phyloP scores from a whole-genome alignment of 495 filamentous ascomycete species.

The Halenospora varia region DNA sequence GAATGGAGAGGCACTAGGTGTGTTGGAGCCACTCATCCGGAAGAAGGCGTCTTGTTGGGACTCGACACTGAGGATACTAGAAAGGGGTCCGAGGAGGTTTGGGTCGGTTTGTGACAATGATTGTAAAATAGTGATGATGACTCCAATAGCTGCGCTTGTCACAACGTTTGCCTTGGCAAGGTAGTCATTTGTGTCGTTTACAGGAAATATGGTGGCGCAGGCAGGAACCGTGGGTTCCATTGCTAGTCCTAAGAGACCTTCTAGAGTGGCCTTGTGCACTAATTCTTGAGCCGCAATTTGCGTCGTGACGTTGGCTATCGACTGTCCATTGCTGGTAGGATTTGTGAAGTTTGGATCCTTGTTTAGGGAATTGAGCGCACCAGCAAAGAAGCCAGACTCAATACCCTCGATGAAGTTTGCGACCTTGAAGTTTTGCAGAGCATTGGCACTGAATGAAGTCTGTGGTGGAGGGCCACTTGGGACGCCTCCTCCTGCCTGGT shows the following conservation, averaged over 20 bases:
- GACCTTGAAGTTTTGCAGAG: not conserved
- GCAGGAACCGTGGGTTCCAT: not conserved
- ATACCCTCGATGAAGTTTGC: conserved; percentile 7
- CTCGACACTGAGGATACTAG: not conserved
- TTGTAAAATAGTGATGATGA: not conserved
- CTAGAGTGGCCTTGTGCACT: not conserved
- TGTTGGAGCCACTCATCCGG: not conserved
- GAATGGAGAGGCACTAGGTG: conserved; percentile 8
- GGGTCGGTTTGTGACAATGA: not conserved
- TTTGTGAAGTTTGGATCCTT: conserved; percentile 1
- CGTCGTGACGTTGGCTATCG: conserved; percentile 1
- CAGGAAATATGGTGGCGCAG: not conserved
- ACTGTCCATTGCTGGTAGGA: not conserved
- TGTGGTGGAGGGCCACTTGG: not conserved
- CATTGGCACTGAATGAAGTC: not conserved
- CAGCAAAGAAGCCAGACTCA: not conserved
- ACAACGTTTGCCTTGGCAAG: conserved; percentile 3
- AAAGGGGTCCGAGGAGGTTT: not conserved
- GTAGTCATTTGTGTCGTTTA: not conserved
- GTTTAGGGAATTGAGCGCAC: not conserved
- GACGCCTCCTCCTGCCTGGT: conserved; percentile 2
- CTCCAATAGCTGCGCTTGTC: not conserved
- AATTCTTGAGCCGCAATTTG: conserved; percentile 9
- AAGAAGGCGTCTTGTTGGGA: conserved; percentile 10
- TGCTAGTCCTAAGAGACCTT: not conserved